phyloP scores from a whole-genome alignment of 2,329 filamentous ascomycete species.

The Grosmannia clavigera region DNA sequence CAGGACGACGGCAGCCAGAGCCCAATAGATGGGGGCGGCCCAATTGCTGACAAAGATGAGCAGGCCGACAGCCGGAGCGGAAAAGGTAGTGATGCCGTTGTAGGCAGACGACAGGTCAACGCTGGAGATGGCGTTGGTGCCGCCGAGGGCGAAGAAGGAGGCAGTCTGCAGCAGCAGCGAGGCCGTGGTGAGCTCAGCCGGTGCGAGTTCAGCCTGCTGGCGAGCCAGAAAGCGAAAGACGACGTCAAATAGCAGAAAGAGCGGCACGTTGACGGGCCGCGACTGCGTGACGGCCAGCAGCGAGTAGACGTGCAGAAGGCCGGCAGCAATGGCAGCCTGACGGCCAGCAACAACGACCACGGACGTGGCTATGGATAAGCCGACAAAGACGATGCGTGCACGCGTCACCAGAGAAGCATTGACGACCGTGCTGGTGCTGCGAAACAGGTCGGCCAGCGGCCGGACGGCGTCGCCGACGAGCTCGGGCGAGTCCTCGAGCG shows the following conservation, averaged over 20 bases:
- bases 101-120: conserved; percentile 91
- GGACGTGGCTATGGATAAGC: conserved; percentile 26
- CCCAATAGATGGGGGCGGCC: conserved; percentile 85
- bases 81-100: conserved; percentile 78
- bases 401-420: conserved; percentile 33
- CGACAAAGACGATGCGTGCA: conserved; percentile 37
- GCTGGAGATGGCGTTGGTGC: conserved; percentile 90
- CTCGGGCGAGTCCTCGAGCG: conserved; percentile 77
- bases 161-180: conserved; percentile 66
- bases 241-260: conserved; percentile 64
- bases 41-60: conserved; percentile 86
- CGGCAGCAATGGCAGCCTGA: background rate
- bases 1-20: conserved; percentile 48
- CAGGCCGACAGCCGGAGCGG: conserved; percentile 64
- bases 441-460: conserved; percentile 26
- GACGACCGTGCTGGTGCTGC: conserved; percentile 18
- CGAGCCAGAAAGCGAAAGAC: conserved; percentile 36
- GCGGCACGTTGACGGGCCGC: conserved; percentile 69
- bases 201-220: conserved; percentile 25
- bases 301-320: conserved; percentile 56
- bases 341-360: conserved; percentile 20
- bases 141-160: conserved; percentile 82
- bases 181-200: conserved; percentile 52
- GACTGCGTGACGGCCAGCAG: conserved; percentile 81
- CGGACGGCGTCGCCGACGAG: conserved; percentile 41